Evolutionary conservation across 2,329 filamentous ascomycete genomes (phyloP).

Genomic region (Claviceps purpurea): DNA sequence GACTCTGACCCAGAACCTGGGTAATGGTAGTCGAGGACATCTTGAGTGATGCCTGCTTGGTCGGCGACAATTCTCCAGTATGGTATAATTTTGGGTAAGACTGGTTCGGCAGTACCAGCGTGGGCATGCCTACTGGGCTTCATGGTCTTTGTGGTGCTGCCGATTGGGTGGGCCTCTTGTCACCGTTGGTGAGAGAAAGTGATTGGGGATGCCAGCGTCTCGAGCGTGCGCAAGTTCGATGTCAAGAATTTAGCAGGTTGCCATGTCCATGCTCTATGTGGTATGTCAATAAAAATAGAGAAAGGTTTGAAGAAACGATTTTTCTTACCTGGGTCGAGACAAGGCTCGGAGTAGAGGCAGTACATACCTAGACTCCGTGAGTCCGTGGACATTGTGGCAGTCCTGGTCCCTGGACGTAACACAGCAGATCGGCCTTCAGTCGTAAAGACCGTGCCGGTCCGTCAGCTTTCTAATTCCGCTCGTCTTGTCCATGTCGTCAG

Average conservation of each 20-base stretch:
- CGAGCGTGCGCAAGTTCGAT: neutral
- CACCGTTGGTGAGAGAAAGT: neutral
- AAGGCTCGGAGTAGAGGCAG: neutral
- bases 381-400: neutral
- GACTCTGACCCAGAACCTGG: conserved; percentile 46
- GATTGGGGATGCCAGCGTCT: neutral
- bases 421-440: neutral
- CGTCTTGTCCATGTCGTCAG: neutral
- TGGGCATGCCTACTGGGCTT: neutral
- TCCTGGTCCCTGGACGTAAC: neutral
- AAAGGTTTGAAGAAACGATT: neutral
- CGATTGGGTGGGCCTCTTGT: neutral
- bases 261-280: neutral
- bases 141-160: neutral
- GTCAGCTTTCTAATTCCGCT: neutral
- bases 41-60: conserved; percentile 36
- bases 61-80: conserved; percentile 30
- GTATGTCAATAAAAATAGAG: neutral
- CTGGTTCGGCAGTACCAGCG: neutral
- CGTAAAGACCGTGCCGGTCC: neutral
- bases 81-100: conserved; percentile 1
- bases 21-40: conserved; percentile 37
- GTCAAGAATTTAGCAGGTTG: neutral
- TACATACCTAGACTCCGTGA: neutral
- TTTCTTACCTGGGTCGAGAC: neutral